Evolutionary conservation across 2,329 filamentous ascomycete genomes (phyloP).

Genomic region (Tolypocladium ovalisporum): DNA sequence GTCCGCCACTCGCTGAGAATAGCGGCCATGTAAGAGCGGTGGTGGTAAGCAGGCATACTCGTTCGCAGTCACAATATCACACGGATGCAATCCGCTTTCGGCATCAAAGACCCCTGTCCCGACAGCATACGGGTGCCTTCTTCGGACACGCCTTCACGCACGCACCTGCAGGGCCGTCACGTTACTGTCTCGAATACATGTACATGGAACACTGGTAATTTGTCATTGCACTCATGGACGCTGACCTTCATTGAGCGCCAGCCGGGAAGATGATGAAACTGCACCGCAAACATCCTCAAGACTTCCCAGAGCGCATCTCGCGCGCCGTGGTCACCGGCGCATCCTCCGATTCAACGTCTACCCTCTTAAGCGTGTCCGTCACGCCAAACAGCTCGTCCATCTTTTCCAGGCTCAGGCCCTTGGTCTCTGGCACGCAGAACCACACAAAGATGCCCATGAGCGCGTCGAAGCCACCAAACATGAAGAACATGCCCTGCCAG

Average conservation of each 20-base stretch:
- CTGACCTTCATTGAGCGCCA: not conserved
- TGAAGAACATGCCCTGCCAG: constrained; percentile 51
- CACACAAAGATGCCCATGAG: constrained; percentile 55
- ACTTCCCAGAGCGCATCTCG: constrained; percentile 11
- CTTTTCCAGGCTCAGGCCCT: constrained; percentile 51
- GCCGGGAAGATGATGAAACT: not conserved
- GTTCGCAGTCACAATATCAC: not conserved
- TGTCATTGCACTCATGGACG: not conserved
- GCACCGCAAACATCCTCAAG: not conserved
- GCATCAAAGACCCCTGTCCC: not conserved
- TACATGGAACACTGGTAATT: too few species aligned
- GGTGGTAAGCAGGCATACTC: not conserved
- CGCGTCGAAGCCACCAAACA: constrained; percentile 57
- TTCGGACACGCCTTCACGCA: not conserved
- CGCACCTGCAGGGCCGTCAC: not conserved
- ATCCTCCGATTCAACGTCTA: constrained; percentile 18
- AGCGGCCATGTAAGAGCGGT: not conserved
- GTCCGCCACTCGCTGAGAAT: not conserved
- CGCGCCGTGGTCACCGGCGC: constrained; percentile 14
- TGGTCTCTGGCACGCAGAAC: constrained; percentile 62
- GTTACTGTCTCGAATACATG: not conserved
- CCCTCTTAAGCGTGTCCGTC: constrained; percentile 27
- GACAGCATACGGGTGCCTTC: not conserved
- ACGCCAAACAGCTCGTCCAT: constrained; percentile 59
- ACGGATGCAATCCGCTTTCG: not conserved